These are phyloP conservation scores for Ambispora gerdemannii DNA, from an alignment of 192 early-diverging fungal species.

Conservation along the genomic window DNA sequence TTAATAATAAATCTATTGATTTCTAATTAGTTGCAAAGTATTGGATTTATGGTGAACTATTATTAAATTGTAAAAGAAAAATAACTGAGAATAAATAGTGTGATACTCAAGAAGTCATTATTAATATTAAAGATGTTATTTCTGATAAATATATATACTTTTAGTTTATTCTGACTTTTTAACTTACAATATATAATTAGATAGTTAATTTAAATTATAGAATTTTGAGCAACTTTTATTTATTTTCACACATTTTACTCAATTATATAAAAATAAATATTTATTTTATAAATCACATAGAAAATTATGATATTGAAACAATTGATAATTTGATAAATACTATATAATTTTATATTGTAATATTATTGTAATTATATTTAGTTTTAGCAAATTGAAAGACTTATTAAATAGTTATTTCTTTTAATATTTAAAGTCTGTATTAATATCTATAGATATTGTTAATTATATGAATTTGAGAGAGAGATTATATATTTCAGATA, in stretches of 20 bases:
- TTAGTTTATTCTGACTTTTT: background rate
- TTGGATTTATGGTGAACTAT: background rate
- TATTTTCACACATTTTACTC: background rate
- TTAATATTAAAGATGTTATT: background rate
- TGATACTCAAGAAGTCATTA: background rate
- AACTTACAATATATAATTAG: background rate
- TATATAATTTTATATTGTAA: background rate
- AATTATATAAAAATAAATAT: too few species aligned
- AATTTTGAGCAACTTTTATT: background rate
- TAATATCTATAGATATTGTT: too few species aligned
- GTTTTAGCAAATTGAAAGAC: too few species aligned
- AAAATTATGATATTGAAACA: background rate
- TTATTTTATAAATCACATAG: background rate
- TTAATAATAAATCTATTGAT: background rate
- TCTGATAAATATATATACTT: background rate
- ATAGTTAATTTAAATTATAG: background rate
- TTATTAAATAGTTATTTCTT: too few species aligned
- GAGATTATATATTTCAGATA: too few species aligned
- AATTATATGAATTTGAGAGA: too few species aligned
- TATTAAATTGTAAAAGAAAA: background rate
- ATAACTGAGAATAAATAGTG: background rate
- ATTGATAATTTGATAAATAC: background rate
- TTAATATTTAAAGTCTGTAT: too few species aligned
- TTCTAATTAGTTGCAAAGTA: background rate
- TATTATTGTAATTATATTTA: too few species aligned